Conservation (phyloP, 495 filamentous ascomycete genomes). For the Amorphotheca resinae region DNA sequence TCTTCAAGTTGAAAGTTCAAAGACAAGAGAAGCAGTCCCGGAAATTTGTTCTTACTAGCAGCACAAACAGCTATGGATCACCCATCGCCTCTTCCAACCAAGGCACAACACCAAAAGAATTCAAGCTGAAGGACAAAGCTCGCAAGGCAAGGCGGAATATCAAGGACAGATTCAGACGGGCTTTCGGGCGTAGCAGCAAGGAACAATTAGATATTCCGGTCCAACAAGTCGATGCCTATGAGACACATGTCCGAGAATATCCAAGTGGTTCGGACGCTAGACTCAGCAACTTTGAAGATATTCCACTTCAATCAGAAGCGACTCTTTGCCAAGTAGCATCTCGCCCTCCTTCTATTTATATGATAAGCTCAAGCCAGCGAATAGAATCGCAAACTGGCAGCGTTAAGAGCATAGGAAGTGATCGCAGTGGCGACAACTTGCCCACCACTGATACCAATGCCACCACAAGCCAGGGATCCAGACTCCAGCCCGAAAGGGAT, state of each 20-base stretch:
- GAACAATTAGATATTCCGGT: slow-evolving; percentile 28
- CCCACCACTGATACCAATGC: slow-evolving; percentile 42
- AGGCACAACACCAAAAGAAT: slow-evolving; percentile 17
- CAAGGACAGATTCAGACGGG: slow-evolving; percentile 48
- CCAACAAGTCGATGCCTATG: slow-evolving; percentile 39
- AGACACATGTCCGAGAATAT: slow-evolving; percentile 30
- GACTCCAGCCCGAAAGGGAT: slow-evolving; percentile 32
- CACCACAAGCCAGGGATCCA: slow-evolving; percentile 25
- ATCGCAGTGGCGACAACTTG: slow-evolving; percentile 46
- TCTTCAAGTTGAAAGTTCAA: slow-evolving; percentile 32
- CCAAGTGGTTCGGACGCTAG: slow-evolving; percentile 13
- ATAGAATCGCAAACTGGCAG: slow-evolving; percentile 36
- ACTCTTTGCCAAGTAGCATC: slow-evolving; percentile 24
- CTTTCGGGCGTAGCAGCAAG: slow-evolving; percentile 29
- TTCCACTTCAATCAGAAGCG: slow-evolving; percentile 20
- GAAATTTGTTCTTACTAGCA: slow-evolving; percentile 45
- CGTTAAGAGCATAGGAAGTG: slow-evolving; percentile 36
- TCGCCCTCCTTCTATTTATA: slow-evolving; percentile 28
- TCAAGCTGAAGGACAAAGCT: slow-evolving; percentile 36
- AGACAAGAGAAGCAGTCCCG: slow-evolving; percentile 42
- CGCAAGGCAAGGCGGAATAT: slow-evolving; percentile 48
- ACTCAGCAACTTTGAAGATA: slow-evolving; percentile 17
- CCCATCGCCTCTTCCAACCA: slow-evolving; percentile 19
- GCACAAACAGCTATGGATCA: slow-evolving; percentile 25
- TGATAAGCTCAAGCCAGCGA: slow-evolving; percentile 26